Evolutionary conservation across 2,329 filamentous ascomycete genomes (phyloP).

Genomic region (Fusarium sambucinum): DNA sequence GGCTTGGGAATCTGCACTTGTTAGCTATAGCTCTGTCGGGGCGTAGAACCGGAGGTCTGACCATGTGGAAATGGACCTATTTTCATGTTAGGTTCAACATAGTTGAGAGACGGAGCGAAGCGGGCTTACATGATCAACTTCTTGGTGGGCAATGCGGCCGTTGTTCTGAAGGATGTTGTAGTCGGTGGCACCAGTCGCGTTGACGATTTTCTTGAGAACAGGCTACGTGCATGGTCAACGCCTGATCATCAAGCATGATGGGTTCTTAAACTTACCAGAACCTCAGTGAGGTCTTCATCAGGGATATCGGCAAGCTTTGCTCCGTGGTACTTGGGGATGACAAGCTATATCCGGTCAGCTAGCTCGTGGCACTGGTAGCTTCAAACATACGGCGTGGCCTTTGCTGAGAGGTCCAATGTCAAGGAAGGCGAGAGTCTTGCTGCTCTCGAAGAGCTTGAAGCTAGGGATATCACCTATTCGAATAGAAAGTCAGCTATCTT

Average conservation of each 20-base stretch:
- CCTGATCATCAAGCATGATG: neutral
- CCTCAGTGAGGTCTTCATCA: conserved; percentile 84
- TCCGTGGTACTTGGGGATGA: conserved; percentile 96
- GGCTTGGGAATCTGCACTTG: conserved; percentile 87
- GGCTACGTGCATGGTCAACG: conserved; percentile 48
- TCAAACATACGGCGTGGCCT: conserved; percentile 82
- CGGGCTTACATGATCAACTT: conserved; percentile 84
- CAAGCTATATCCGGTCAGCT: conserved; percentile 70
- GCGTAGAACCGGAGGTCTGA: conserved; percentile 53
- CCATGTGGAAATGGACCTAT: conserved; percentile 94
- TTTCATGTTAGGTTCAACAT: conserved; percentile 10
- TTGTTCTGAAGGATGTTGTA: conserved; percentile 99
- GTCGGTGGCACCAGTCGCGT: conserved; percentile 79
- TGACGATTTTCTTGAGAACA: conserved; percentile 83
- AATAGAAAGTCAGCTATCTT: conserved; percentile 24
- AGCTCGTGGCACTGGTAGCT: neutral
- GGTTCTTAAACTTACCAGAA: conserved; percentile 70
- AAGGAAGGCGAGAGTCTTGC: conserved; percentile 94
- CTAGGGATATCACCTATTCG: conserved; percentile 88
- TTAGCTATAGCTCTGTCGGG: neutral
- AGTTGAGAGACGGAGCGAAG: neutral
- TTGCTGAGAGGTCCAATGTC: conserved; percentile 91
- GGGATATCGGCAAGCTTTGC: conserved; percentile 92
- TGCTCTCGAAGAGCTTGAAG: conserved; percentile 95
- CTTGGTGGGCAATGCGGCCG: conserved; percentile 88